phyloP scores from a whole-genome alignment of 2,329 filamentous ascomycete genomes.

The Pyrenophora tritici-repentis region DNA sequence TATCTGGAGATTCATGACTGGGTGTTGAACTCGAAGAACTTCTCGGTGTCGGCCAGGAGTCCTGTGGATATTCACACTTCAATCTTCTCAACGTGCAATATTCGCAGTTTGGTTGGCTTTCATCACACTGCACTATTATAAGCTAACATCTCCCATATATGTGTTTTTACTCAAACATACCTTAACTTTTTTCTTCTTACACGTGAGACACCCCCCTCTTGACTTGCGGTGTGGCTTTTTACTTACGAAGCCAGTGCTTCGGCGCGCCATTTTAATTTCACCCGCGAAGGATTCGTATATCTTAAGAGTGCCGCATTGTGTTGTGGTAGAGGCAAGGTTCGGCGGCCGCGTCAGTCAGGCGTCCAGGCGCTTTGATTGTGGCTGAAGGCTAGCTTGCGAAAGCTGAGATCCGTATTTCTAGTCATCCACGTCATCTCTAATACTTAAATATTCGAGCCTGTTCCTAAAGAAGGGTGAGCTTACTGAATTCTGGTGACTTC shows the following conservation, averaged over 20 bases:
- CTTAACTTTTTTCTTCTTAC: conserved; percentile 45
- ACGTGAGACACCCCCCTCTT: conserved; percentile 36
- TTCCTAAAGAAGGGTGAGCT: no score
- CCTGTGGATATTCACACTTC: conserved; percentile 31
- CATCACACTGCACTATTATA: conserved; percentile 35
- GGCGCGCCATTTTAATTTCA: conserved; percentile 26
- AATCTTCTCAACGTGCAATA: conserved; percentile 36
- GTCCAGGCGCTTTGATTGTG: neutral
- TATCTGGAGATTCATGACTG: neutral
- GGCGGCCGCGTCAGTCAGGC: neutral
- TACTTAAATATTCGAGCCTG: neutral
- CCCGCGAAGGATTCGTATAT: neutral
- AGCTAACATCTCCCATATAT: neutral
- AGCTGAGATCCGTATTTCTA: conserved; percentile 1
- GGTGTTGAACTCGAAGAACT: neutral
- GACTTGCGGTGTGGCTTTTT: conserved; percentile 43
- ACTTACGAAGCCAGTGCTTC: conserved; percentile 35
- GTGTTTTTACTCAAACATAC: conserved; percentile 13
- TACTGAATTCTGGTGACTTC: no score
- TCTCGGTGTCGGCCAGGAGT: conserved; percentile 8
- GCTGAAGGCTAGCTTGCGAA: neutral
- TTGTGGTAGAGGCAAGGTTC: neutral
- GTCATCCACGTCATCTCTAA: conserved; percentile 5
- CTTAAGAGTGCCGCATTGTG: neutral
- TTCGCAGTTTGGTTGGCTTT: conserved; percentile 30